Evolutionary conservation across 805 yeast species (phyloP), one percentile per base, ranked within the genome.

Genomic region (Sugiyamaella marilandica): DNA sequence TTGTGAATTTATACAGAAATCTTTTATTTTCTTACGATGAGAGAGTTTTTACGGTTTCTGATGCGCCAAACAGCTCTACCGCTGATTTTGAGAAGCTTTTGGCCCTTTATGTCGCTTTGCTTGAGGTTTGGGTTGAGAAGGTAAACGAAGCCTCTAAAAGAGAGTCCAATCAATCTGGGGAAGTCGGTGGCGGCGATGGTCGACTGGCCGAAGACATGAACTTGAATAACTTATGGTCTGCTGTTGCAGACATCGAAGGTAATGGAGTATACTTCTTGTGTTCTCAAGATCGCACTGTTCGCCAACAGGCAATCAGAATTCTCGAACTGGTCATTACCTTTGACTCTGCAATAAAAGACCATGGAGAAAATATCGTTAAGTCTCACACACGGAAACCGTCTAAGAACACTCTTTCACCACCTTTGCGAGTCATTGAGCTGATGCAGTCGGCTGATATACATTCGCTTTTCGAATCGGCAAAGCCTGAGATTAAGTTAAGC

Each of bases 161-260:
- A 64, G 52, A 54, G 61, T 49, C 56, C 62, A 50, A 55, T 19
- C 53, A 45, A 48, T 53, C 56, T 32, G 65, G 67, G 11, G 68
- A 65, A 7, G 29, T 24, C 29, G 60, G 65, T 5, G 72, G 69
- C 1, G 67, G 26, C 55, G 63, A 19, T 56, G 60, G 11, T 9
- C 43, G 43, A 9, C 13, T 39, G 53, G 55, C 26, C 16, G 57
- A 54, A 10, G 54, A 52, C 19, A 33, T 51, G 45, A 33, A 49
- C 19, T 13, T 58, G 43, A 87, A 87, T 59, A 82, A 82, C 45
- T 82, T 89, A 14, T 82, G 88, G 56, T 85, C 96, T 0, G 85
- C 87, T 0, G 84, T 94, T 45, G 98, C 94, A 67, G 97, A 92
- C 56, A 87, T 92, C 9, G 99, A 94, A 68, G 97, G 99, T 0